Conservation (phyloP, 192 early-diverging fungal genomes). For the Chytriomyces hyalinus region DNA sequence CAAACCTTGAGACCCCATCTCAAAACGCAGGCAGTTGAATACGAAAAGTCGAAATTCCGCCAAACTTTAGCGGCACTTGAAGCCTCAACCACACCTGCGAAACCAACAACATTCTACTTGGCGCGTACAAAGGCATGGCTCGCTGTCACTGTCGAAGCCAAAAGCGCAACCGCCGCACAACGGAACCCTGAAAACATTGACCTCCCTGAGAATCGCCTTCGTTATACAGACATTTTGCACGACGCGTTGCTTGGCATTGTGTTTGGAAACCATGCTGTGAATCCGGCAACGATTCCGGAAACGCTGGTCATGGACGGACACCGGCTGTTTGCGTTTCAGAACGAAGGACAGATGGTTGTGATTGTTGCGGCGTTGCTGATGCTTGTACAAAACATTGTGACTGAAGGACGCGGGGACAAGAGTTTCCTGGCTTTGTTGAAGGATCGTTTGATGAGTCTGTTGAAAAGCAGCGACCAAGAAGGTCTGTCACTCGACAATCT, state of each 20-base stretch:
- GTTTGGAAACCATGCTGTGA: slow-evolving; percentile 50
- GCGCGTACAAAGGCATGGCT: slow-evolving; percentile 70
- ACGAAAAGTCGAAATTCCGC: slow-evolving; percentile 75
- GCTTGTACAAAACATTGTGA: slow-evolving; percentile 68
- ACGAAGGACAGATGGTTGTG: slow-evolving; percentile 71
- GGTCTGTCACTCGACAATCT: slow-evolving; percentile 46
- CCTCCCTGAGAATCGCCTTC: slow-evolving; percentile 40
- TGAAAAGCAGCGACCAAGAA: slow-evolving; percentile 22
- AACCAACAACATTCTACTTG: slow-evolving; percentile 42
- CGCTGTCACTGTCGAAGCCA: slow-evolving; percentile 35
- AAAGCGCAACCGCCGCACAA: slow-evolving; percentile 40
- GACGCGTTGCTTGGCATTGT: slow-evolving; percentile 59
- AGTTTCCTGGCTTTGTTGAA: slow-evolving; percentile 32
- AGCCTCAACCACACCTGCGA: neutral
- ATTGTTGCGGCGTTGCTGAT: slow-evolving; percentile 73
- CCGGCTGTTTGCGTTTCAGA: slow-evolving; percentile 69
- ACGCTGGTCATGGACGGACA: slow-evolving; percentile 72
- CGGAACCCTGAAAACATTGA: slow-evolving; percentile 65
- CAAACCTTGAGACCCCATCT: slow-evolving; percentile 70
- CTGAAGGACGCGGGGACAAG: slow-evolving; percentile 47
- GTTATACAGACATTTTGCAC: slow-evolving; percentile 59
- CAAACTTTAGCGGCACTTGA: slow-evolving; percentile 43
- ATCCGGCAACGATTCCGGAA: slow-evolving; percentile 59
- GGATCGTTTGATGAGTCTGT: slow-evolving; percentile 44
- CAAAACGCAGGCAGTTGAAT: slow-evolving; percentile 71